phyloP scores from a whole-genome alignment of 116 monocot genomes.

The Cymodocea nodosa region DNA sequence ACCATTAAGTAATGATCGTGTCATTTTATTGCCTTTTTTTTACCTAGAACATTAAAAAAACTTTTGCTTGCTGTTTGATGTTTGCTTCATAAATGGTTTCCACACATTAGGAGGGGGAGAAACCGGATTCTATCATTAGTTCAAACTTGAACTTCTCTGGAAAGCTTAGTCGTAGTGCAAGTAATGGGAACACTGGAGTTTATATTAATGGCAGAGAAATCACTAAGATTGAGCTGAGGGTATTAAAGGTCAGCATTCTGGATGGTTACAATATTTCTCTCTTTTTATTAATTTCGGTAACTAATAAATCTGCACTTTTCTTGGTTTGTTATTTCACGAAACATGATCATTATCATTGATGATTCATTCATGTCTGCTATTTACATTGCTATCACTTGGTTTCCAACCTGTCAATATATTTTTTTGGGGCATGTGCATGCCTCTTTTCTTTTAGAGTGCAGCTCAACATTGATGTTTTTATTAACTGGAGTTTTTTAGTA shows the following conservation, averaged over 20 bases:
- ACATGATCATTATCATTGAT: no score
- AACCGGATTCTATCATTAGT: slow-evolving; percentile 69
- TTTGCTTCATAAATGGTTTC: not conserved
- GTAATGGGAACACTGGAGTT: slow-evolving; percentile 36
- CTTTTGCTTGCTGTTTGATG: not conserved
- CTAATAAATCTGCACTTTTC: not conserved
- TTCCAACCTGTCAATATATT: no score
- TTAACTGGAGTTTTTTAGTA: no score
- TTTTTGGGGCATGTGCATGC: no score
- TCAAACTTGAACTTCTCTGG: slow-evolving; percentile 83
- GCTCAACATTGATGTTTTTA: no score
- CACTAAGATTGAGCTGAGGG: slow-evolving; percentile 31
- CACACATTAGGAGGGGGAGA: slow-evolving; percentile 76
- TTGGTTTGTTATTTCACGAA: no score
- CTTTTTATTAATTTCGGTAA: not conserved
- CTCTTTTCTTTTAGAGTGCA: no score
- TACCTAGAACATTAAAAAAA: not conserved
- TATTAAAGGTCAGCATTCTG: slow-evolving; percentile 22
- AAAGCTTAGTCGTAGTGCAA: slow-evolving; percentile 37
- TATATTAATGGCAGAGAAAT: slow-evolving; percentile 43
- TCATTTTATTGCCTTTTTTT: not conserved
- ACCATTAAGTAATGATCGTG: not conserved
- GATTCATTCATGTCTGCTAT: no score
- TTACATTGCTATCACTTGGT: no score
- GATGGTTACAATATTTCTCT: not conserved